Conservation (phyloP, 2,329 filamentous ascomycete genomes). For the Cucurbitaria berberidis region DNA sequence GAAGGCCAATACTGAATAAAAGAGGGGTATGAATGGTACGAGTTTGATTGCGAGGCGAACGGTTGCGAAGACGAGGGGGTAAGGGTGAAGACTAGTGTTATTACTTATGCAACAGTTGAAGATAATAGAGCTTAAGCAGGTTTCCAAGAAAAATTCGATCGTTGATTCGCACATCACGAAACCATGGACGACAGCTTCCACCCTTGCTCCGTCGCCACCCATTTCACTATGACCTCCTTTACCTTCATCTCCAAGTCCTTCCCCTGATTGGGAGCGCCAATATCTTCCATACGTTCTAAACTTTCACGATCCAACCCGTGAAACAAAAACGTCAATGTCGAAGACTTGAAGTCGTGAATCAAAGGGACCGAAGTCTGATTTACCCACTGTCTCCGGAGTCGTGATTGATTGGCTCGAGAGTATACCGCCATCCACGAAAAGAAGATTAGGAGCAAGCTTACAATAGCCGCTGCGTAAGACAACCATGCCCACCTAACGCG, state of each 20-base stretch:
- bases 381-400: not conserved
- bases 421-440: constrained; percentile 4
- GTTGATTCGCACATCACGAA: not conserved
- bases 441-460: constrained; percentile 8
- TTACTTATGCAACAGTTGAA: too few species aligned
- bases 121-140: too few species aligned
- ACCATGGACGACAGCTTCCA: constrained; percentile 1
- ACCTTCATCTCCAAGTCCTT: constrained; percentile 1
- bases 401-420: not conserved
- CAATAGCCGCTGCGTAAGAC: constrained; percentile 1
- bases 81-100: too few species aligned
- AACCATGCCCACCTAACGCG: constrained; percentile 7
- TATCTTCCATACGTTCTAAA: not conserved
- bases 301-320: constrained; percentile 5
- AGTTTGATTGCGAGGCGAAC: too few species aligned
- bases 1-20: too few species aligned
- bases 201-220: constrained; percentile 2
- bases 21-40: too few species aligned
- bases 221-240: not conserved
- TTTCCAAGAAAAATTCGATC: too few species aligned
- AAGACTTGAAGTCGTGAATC: constrained; percentile 8
- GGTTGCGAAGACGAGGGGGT: too few species aligned
- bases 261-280: not conserved
- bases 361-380: not conserved
- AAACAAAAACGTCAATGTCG: constrained; percentile 1